Percentiles rank a stretch among this genome's conserved stretches.
Evolutionary conservation across 441 rosid genomes (phyloP).

Genomic region (Euphorbia corollata): DNA sequence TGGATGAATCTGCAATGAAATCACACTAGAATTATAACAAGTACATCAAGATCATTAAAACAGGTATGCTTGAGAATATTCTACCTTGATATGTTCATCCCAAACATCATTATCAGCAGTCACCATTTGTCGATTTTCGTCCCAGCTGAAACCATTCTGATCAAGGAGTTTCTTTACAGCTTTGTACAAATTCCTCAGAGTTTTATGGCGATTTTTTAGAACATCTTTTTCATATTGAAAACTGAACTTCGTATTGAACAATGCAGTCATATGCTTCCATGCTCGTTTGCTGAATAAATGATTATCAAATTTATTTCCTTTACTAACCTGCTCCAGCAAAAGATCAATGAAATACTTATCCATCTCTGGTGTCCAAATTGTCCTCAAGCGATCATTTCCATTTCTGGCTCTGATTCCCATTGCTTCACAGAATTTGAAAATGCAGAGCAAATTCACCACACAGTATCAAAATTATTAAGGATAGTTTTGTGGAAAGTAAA

Average conservation of each 20-base stretch:
- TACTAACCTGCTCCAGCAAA: constrained; percentile 56
- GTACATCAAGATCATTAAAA: constrained; percentile 2
- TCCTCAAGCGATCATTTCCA: constrained; percentile 48
- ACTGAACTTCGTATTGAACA: constrained; percentile 57
- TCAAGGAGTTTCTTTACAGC: constrained; percentile 51
- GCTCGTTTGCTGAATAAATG: constrained; percentile 71
- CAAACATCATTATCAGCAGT: constrained; percentile 53
- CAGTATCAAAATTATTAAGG: neutral
- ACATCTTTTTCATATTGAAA: constrained; percentile 63
- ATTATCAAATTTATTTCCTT: constrained; percentile 66
- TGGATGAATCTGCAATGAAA: constrained; percentile 43
- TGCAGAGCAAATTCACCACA: neutral
- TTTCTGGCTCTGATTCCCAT: constrained; percentile 26
- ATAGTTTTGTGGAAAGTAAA: neutral
- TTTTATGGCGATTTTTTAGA: constrained; percentile 62
- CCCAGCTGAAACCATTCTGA: constrained; percentile 62
- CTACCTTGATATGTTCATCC: constrained; percentile 74
- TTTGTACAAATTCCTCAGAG: constrained; percentile 54
- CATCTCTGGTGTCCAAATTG: constrained; percentile 88
- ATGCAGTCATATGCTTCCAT: constrained; percentile 64
- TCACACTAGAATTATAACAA: constrained; percentile 16
- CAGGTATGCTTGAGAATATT: constrained; percentile 9
- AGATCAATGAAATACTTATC: constrained; percentile 64
- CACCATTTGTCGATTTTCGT: constrained; percentile 56
- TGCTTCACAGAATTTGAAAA: neutral